Conservation (phyloP, 164 flowering plant genomes). For the Saururus chinensis region DNA sequence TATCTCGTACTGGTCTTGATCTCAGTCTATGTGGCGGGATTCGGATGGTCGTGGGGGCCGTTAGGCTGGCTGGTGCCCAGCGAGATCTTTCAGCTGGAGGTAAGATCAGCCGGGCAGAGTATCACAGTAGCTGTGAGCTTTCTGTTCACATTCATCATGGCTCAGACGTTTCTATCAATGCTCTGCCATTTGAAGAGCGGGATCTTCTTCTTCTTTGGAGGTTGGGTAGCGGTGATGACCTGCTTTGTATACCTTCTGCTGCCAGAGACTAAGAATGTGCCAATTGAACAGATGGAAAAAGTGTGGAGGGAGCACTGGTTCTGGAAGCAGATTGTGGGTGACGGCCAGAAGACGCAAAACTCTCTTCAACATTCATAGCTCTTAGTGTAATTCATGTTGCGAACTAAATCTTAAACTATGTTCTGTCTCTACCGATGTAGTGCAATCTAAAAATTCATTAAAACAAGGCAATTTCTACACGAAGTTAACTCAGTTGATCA, state of each 20-base stretch:
- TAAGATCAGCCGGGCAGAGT: conserved; percentile 22
- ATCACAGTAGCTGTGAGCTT: conserved; percentile 16
- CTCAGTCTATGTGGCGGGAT: conserved; percentile 16
- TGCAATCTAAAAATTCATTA: no score
- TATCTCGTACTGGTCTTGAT: conserved; percentile 14
- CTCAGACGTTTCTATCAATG: conserved; percentile 21
- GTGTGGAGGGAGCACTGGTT: conserved; percentile 21
- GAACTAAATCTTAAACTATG: no score
- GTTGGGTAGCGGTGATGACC: conserved; percentile 24
- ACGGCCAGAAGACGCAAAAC: neutral
- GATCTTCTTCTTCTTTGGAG: conserved; percentile 26
- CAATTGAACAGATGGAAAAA: conserved; percentile 19
- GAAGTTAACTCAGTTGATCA: no score
- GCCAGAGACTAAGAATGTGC: conserved; percentile 21
- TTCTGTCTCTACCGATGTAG: no score
- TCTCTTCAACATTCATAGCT: no score
- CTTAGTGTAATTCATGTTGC: no score
- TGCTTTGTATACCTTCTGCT: conserved; percentile 15
- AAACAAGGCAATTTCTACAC: no score
- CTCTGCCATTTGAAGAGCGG: conserved; percentile 22
- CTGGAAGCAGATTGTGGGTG: conserved; percentile 10
- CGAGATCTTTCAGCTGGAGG: conserved; percentile 22
- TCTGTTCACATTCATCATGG: conserved; percentile 17
- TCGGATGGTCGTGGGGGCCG: conserved; percentile 23
- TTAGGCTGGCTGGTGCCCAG: conserved; percentile 24